These are phyloP conservation scores for Ettlia oleoabundans DNA, from an alignment of 139 green algal genomes.

Conservation along the genomic window DNA sequence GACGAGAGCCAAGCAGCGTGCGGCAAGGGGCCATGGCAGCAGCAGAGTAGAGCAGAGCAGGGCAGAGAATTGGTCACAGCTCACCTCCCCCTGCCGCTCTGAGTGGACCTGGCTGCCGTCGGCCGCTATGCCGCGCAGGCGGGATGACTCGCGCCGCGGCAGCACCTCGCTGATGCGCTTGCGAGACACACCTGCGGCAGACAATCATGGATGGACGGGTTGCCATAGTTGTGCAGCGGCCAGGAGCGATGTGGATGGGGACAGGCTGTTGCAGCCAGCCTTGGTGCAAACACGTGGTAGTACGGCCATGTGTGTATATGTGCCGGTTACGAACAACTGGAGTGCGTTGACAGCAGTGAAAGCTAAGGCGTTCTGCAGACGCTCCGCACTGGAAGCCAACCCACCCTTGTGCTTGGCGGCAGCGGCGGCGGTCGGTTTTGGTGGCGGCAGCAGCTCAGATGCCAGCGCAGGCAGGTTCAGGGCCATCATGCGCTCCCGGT, in stretches of 20 bases:
- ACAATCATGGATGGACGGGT: not conserved
- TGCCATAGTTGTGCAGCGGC: no score
- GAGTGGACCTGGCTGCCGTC: slow-evolving; percentile 39
- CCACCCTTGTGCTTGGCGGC: slow-evolving; percentile 7
- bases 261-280: no score
- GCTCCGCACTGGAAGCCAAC: no score
- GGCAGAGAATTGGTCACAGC: not conserved
- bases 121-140: slow-evolving; percentile 46
- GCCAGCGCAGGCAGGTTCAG: slow-evolving; percentile 49
- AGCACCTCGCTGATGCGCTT: slow-evolving; percentile 38
- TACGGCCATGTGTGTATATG: no score
- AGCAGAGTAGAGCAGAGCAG: not conserved
- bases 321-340: no score
- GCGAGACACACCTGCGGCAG: slow-evolving; percentile 7
- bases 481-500: slow-evolving; percentile 51
- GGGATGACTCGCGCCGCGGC: slow-evolving; percentile 44
- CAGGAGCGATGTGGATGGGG: no score
- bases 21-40: not conserved
- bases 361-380: no score
- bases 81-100: slow-evolving; percentile 23
- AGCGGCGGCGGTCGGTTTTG: not conserved
- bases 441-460: slow-evolving; percentile 9
- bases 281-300: no score
- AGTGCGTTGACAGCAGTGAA: no score
- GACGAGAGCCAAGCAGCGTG: not conserved